Evolutionary conservation across 1,139 yeast species (phyloP).

Genomic region (Starmera stellimalicola): DNA sequence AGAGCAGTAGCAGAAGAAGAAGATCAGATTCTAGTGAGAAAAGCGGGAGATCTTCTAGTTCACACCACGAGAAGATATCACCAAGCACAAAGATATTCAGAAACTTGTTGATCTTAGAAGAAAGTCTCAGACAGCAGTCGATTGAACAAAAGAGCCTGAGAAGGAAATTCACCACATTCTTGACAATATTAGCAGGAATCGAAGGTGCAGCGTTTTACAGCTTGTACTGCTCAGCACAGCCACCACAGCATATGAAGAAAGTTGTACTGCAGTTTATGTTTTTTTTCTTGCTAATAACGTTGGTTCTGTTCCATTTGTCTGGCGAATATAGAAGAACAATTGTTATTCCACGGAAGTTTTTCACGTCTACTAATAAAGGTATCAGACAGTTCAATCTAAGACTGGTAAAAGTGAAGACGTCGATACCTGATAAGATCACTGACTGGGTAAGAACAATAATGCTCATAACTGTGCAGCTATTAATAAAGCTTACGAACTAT

Average conservation of each 20-base stretch:
- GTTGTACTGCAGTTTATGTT: constrained; percentile 52
- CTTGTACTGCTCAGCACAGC: constrained; percentile 19
- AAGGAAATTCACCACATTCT: constrained; percentile 64
- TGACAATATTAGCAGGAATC: constrained; percentile 37
- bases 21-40: constrained; percentile 16
- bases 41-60: constrained; percentile 18
- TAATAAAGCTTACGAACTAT: constrained; percentile 24
- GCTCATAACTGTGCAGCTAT: constrained; percentile 18
- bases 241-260: constrained; percentile 20
- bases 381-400: constrained; percentile 73
- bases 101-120: constrained; percentile 75
- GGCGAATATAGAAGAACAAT: constrained; percentile 87
- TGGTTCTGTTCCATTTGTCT: constrained; percentile 70
- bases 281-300: constrained; percentile 59
- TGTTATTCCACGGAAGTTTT: constrained; percentile 68
- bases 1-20: constrained; percentile 8
- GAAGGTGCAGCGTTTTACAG: constrained; percentile 27
- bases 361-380: constrained; percentile 79
- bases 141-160: constrained; percentile 60
- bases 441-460: constrained; percentile 30
- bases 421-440: constrained; percentile 42
- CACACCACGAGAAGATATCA: constrained; percentile 22
- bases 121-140: constrained; percentile 72
- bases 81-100: constrained; percentile 69
- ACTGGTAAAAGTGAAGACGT: constrained; percentile 58